Conservation (phyloP, 2,329 filamentous ascomycete species). For the Didymella pomorum region DNA sequence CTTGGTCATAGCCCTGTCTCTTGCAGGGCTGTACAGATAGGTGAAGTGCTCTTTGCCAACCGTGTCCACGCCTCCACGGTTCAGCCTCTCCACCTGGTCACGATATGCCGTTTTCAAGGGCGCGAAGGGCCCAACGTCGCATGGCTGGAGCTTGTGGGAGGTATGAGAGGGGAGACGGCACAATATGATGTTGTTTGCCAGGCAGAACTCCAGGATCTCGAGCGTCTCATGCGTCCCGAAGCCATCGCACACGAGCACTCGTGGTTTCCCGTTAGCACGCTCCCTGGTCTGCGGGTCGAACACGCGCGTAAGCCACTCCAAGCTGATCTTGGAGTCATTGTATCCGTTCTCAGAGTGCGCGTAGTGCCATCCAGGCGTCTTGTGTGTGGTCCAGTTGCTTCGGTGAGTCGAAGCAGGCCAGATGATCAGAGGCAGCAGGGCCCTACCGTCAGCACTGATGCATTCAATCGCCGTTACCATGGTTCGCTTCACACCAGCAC, state of each 20-base stretch:
- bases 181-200: neutral
- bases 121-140: neutral
- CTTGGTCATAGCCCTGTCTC: neutral
- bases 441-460: neutral
- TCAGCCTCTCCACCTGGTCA: neutral
- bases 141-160: neutral
- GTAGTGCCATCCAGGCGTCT: constrained; percentile 14
- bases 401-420: constrained; percentile 7
- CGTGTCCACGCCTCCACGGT: neutral
- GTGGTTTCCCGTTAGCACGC: neutral
- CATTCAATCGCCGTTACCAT: constrained; percentile 1
- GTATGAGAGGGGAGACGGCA: constrained; percentile 10
- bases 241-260: neutral
- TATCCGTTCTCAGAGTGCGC: neutral
- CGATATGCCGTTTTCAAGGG: neutral
- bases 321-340: neutral
- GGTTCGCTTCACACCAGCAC: constrained; percentile 19
- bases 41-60: neutral
- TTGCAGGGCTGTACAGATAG: neutral
- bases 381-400: constrained; percentile 9
- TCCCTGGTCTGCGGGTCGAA: neutral
- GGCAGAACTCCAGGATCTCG: neutral
- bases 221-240: neutral
- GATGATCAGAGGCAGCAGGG: neutral
- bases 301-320: neutral